Evolutionary conservation across 768 basidiomycete genomes (phyloP).

Genomic region (Russula lepida): DNA sequence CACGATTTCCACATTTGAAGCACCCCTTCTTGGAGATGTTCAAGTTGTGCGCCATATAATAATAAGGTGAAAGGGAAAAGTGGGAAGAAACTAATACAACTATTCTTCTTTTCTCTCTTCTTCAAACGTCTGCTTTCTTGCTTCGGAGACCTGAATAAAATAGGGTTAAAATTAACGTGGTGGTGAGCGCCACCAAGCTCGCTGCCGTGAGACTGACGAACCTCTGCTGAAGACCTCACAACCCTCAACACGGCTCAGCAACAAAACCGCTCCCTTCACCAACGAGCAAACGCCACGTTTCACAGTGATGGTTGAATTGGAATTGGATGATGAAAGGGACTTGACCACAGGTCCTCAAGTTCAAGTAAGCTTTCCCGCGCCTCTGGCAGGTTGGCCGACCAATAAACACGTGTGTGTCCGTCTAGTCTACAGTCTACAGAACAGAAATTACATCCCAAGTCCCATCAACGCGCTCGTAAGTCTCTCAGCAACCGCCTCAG

Average conservation of each 20-base stretch:
- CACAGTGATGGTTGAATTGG: conserved; percentile 18
- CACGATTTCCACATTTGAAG: conserved; percentile 90
- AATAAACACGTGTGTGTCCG: neutral
- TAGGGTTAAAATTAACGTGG: neutral
- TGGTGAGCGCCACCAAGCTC: neutral
- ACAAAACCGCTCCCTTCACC: conserved; percentile 18
- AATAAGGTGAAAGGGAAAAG: conserved; percentile 7
- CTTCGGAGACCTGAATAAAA: neutral
- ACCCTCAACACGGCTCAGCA: conserved; percentile 16
- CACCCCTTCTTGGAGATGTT: conserved; percentile 82
- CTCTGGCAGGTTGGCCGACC: neutral
- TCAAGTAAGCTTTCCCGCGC: conserved; percentile 14
- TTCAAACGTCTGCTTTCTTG: neutral
- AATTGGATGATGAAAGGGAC: neutral
- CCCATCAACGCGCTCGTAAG: conserved; percentile 57
- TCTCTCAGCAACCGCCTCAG: conserved; percentile 68
- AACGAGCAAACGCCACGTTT: conserved; percentile 16
- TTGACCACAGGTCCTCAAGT: conserved; percentile 6
- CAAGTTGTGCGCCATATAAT: conserved; percentile 76
- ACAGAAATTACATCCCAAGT: conserved; percentile 31
- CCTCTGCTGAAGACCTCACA: conserved; percentile 16
- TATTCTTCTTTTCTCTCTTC: neutral
- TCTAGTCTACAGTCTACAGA: neutral
- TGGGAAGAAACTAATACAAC: conserved; percentile 12
- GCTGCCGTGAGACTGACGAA: neutral